phyloP scores from a whole-genome alignment of 306 rosid species.

The Begonia loranthoides region DNA sequence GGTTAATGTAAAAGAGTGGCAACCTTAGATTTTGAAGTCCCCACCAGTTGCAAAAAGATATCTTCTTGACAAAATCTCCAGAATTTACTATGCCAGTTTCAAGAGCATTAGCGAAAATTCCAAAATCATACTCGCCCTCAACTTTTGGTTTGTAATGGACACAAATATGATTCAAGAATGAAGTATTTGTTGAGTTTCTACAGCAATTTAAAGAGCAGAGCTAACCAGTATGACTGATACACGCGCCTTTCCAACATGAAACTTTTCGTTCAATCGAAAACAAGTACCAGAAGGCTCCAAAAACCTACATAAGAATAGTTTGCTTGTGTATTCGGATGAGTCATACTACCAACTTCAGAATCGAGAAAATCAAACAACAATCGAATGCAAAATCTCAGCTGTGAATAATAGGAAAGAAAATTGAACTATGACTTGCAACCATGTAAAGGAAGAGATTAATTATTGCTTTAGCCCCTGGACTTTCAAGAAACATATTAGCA shows the following conservation, averaged over 20 bases:
- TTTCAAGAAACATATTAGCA: background rate
- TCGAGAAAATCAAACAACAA: too few species aligned
- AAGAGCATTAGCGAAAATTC: constrained; percentile 1
- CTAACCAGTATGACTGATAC: background rate
- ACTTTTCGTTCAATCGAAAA: background rate
- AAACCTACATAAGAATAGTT: too few species aligned
- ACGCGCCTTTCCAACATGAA: background rate
- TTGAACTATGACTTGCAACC: constrained; percentile 10
- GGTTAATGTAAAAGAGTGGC: too few species aligned
- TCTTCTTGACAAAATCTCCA: background rate
- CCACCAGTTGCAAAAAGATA: background rate
- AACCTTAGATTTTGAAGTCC: constrained; percentile 1
- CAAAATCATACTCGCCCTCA: background rate
- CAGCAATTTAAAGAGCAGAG: background rate
- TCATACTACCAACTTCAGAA: too few species aligned
- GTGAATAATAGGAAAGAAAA: too few species aligned
- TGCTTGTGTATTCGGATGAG: too few species aligned
- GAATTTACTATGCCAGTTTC: background rate
- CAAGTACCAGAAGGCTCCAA: constrained; percentile 3
- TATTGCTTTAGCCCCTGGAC: constrained; percentile 10
- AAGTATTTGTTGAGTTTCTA: background rate
- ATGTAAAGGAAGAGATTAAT: constrained; percentile 13
- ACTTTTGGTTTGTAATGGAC: background rate
- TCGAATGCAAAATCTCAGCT: background rate
- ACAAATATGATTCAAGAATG: background rate